Conservation (phyloP, 106 monocot species). For the Dioscorea dumetorum region DNA sequence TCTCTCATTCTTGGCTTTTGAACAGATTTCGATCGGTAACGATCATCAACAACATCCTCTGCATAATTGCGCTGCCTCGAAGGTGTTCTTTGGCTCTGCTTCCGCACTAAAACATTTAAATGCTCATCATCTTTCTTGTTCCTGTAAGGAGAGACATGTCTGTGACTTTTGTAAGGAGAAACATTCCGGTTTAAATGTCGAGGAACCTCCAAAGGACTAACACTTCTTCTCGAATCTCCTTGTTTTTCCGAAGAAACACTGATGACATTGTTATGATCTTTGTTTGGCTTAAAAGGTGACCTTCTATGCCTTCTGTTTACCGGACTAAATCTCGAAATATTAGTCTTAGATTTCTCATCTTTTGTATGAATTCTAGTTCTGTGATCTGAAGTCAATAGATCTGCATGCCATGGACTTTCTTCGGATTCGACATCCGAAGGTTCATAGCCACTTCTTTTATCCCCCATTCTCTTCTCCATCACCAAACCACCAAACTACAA, state of each 20-base stretch:
- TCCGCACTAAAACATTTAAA: neutral
- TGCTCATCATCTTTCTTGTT: neutral
- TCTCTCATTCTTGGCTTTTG: constrained; percentile 17
- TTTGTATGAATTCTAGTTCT: neutral
- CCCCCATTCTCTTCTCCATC: neutral
- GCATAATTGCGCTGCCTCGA: constrained; percentile 2
- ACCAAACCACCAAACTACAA: too few relatives aligned
- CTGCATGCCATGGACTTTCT: constrained; percentile 30
- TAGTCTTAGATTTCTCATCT: too few relatives aligned
- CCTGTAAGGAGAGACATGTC: too few relatives aligned
- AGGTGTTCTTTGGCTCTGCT: constrained; percentile 18
- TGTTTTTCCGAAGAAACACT: neutral
- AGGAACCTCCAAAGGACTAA: constrained; percentile 3
- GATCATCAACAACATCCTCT: neutral
- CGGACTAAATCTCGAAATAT: neutral
- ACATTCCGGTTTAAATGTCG: constrained; percentile 1
- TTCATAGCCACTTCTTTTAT: constrained; percentile 30
- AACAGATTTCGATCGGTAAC: constrained; percentile 17
- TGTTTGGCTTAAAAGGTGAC: constrained; percentile 20
- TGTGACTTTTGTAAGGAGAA: constrained; percentile 6
- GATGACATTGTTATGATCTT: neutral
- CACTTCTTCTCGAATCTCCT: constrained; percentile 1
- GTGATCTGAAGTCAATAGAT: constrained; percentile 6
- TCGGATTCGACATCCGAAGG: constrained; percentile 43
- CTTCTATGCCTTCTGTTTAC: constrained; percentile 22